These are phyloP conservation scores for Leccinum fallax DNA, from an alignment of 1,284 basidiomycete species.

Conservation along the genomic window DNA sequence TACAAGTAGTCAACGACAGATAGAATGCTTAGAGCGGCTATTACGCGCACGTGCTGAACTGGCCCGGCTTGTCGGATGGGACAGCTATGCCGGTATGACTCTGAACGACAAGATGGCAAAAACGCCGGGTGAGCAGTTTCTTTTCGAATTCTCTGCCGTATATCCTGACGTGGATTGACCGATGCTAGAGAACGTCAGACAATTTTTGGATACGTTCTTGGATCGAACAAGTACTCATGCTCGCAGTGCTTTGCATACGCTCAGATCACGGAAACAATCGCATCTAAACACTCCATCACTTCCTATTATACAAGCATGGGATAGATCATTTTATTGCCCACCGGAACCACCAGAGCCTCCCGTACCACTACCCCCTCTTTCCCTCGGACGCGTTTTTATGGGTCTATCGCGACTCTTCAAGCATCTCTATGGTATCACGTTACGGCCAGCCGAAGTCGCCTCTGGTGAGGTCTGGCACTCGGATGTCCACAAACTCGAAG, in stretches of 20 bases:
- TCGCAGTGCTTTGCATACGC: constrained; percentile 65
- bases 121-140: constrained; percentile 63
- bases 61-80: constrained; percentile 78
- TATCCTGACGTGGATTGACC: constrained; percentile 11
- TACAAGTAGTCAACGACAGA: constrained; percentile 67
- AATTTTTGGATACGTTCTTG: constrained; percentile 81
- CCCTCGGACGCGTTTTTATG: constrained; percentile 85
- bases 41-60: constrained; percentile 77
- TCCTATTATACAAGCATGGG: constrained; percentile 87
- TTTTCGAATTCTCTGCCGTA: constrained; percentile 2
- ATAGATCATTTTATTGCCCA: constrained; percentile 87
- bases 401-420: constrained; percentile 85
- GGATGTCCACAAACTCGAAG: constrained; percentile 90
- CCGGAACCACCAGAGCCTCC: constrained; percentile 73
- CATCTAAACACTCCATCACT: constrained; percentile 56
- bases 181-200: constrained; percentile 74
- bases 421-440: constrained; percentile 84
- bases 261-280: constrained; percentile 75
- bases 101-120: constrained; percentile 95
- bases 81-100: constrained; percentile 83
- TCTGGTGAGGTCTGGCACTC: constrained; percentile 89
- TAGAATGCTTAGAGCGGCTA: constrained; percentile 76
- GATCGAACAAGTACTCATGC: constrained; percentile 79
- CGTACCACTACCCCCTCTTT: constrained; percentile 69
- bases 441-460: constrained; percentile 67